Evolutionary conservation across 2,329 filamentous ascomycete genomes (phyloP).

Genomic region (Pseudovirgaria hyperparasitica): DNA sequence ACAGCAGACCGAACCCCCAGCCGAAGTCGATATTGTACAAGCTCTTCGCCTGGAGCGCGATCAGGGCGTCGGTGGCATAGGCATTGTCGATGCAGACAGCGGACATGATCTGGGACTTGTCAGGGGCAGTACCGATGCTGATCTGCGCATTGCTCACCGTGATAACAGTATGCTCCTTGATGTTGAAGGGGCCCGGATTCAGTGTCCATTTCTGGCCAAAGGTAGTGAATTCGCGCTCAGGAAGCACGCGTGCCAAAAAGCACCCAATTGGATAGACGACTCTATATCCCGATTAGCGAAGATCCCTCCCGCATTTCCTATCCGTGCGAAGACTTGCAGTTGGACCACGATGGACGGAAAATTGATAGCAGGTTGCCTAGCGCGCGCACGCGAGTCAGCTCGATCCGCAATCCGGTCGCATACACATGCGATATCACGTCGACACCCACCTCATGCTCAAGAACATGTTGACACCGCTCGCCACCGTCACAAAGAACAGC

Average conservation of each 20-base stretch:
- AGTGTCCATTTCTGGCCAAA: conserved; percentile 43
- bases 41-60: conserved; percentile 38
- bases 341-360: conserved; percentile 50
- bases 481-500: conserved; percentile 31
- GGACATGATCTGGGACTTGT: conserved; percentile 33
- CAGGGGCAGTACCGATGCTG: no score
- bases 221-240: conserved; percentile 35
- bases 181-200: conserved; percentile 58
- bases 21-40: conserved; percentile 63
- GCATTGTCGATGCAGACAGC: conserved; percentile 29
- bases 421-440: no score
- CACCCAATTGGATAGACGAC: conserved; percentile 51
- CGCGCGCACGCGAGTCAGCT: no score
- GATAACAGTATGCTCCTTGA: conserved; percentile 58
- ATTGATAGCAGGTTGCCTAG: conserved; percentile 47
- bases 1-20: conserved; percentile 50
- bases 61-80: conserved; percentile 62
- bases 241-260: conserved; percentile 46
- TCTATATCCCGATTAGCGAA: conserved; percentile 2
- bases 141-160: conserved; percentile 10
- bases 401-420: no score
- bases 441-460: conserved; percentile 51
- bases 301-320: background rate
- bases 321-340: conserved; percentile 24
- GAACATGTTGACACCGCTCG: conserved; percentile 42